phyloP scores from a whole-genome alignment of 2,329 filamentous ascomycete genomes.

The Ascocoryne sarcoides region DNA sequence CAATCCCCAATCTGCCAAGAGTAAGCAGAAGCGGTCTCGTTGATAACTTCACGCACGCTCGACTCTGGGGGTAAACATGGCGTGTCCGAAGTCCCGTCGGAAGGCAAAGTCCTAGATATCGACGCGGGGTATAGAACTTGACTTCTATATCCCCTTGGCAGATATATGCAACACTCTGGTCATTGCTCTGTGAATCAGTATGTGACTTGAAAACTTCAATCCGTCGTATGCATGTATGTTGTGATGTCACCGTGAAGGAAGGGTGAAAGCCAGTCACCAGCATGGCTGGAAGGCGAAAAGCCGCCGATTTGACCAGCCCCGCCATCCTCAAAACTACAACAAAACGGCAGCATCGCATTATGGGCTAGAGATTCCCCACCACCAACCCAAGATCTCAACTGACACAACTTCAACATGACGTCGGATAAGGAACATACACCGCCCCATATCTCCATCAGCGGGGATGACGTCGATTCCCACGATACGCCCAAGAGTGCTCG shows the following conservation, averaged over 20 bases:
- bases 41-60: conserved; percentile 14
- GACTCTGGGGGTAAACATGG: conserved; percentile 6
- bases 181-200: background rate
- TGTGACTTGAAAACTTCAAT: conserved; percentile 1
- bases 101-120: background rate
- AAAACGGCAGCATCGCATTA: too few species aligned
- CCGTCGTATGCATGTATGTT: conserved; percentile 2
- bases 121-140: background rate
- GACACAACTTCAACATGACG: conserved; percentile 10
- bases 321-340: conserved; percentile 1
- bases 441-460: conserved; percentile 20
- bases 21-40: conserved; percentile 40
- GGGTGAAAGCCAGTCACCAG: background rate
- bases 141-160: background rate
- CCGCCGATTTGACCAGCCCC: background rate
- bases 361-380: conserved; percentile 8
- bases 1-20: conserved; percentile 56
- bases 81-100: background rate
- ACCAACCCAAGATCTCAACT: background rate
- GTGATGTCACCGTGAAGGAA: conserved; percentile 7
- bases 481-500: conserved; percentile 23
- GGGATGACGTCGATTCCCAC: conserved; percentile 18
- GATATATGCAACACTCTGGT: background rate
- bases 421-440: conserved; percentile 17
- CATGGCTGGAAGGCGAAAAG: background rate